Percentiles rank a stretch among this genome's conserved stretches.
phyloP scores from a whole-genome alignment of 2,329 filamentous ascomycete species.

The Blastomyces gilchristii region DNA sequence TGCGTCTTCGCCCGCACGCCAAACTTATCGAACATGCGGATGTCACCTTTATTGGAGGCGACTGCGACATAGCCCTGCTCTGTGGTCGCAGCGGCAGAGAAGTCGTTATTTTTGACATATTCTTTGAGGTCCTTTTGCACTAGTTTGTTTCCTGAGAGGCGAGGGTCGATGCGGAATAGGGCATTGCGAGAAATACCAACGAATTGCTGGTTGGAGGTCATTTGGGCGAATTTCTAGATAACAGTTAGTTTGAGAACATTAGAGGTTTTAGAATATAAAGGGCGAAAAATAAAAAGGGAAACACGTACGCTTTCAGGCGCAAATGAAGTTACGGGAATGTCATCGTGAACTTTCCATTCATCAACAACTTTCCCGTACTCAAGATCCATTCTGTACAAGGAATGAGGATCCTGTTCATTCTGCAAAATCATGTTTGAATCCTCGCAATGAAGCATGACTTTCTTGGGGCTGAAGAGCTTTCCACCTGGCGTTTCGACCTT shows the following conservation, averaged over 20 bases:
- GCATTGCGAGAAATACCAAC: slow-evolving; percentile 87
- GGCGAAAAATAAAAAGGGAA: not conserved
- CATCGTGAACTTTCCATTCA: slow-evolving; percentile 96
- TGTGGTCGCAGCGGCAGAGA: slow-evolving; percentile 86
- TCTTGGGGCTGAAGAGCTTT: slow-evolving; percentile 83
- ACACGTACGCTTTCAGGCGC: slow-evolving; percentile 66
- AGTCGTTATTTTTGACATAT: slow-evolving; percentile 93
- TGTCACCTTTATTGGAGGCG: slow-evolving; percentile 94
- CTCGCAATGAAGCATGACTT: slow-evolving; percentile 90
- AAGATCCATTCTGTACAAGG: slow-evolving; percentile 91
- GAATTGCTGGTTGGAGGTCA: slow-evolving; percentile 92
- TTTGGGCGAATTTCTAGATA: slow-evolving; percentile 83
- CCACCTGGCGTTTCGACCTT: slow-evolving; percentile 85
- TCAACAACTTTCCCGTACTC: slow-evolving; percentile 97
- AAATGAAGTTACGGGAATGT: slow-evolving; percentile 86
- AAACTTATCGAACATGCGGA: slow-evolving; percentile 89
- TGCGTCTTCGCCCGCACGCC: slow-evolving; percentile 97
- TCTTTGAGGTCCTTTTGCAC: slow-evolving; percentile 91
- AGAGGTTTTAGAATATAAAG: not conserved
- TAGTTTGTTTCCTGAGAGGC: slow-evolving; percentile 79
- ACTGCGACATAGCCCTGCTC: slow-evolving; percentile 96
- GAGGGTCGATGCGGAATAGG: slow-evolving; percentile 86
- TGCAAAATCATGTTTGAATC: slow-evolving; percentile 85
- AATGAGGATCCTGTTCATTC: slow-evolving; percentile 71
- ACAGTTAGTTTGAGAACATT: slow-evolving; percentile 21